A percentile compares a stretch with the other conserved stretches of the same genome.
Evolutionary conservation across 2,329 filamentous ascomycete species (phyloP).

Genomic region (Colletotrichum melonis): DNA sequence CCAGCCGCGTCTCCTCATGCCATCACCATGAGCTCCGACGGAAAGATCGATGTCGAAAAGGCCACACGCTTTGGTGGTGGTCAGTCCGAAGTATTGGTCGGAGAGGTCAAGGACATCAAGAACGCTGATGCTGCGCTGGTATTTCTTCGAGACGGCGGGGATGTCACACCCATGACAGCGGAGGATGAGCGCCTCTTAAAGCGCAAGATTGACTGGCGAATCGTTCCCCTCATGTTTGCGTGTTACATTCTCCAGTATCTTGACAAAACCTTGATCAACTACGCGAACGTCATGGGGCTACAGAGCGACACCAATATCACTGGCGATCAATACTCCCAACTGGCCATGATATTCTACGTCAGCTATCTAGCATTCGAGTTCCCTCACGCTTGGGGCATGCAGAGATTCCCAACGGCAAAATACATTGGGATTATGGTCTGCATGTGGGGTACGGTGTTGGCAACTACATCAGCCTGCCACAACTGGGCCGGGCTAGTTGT

Average conservation of each 20-base stretch:
- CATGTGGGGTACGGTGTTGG: conserved; percentile 56
- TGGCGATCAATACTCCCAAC: conserved; percentile 66
- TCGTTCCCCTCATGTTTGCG: conserved; percentile 37
- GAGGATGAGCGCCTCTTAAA: conserved; percentile 26
- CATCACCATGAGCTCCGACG: background rate
- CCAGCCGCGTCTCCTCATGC: background rate
- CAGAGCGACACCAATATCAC: conserved; percentile 60
- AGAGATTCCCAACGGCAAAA: conserved; percentile 45
- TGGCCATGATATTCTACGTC: conserved; percentile 68
- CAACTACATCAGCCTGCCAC: conserved; percentile 40
- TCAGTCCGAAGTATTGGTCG: conserved; percentile 14
- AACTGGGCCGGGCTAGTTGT: conserved; percentile 36
- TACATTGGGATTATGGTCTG: conserved; percentile 44
- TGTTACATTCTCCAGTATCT: conserved; percentile 32
- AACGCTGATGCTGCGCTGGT: conserved; percentile 23
- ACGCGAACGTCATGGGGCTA: conserved; percentile 66
- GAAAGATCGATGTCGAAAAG: conserved; percentile 16
- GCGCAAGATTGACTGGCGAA: conserved; percentile 36
- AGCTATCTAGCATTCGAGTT: conserved; percentile 71
- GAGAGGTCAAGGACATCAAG: conserved; percentile 14
- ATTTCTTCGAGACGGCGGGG: conserved; percentile 5
- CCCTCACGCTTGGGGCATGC: conserved; percentile 68
- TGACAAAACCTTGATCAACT: conserved; percentile 42
- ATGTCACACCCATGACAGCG: conserved; percentile 1
- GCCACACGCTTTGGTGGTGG: background rate